phyloP scores from a whole-genome alignment of 2,329 filamentous ascomycete genomes.

The Fusarium sp. region DNA sequence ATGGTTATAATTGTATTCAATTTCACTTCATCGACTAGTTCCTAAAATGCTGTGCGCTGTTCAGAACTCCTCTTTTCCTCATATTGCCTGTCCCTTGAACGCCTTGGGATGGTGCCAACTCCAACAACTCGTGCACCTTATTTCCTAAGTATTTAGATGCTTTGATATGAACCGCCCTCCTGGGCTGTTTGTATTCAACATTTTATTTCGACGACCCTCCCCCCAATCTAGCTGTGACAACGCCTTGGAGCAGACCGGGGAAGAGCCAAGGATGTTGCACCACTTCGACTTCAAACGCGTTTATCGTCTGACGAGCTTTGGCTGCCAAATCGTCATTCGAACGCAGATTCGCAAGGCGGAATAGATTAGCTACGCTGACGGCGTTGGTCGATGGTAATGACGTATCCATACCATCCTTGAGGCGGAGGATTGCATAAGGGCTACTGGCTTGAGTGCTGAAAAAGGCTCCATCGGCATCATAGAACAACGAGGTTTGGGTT shows the following conservation, averaged over 20 bases:
- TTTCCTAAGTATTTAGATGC: neutral
- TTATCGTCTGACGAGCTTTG: conserved; percentile 77
- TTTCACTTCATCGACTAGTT: neutral
- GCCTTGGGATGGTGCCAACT: conserved; percentile 1
- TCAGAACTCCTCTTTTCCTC: neutral
- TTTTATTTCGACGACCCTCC: conserved; percentile 54
- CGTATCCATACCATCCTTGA: conserved; percentile 96
- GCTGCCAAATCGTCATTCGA: conserved; percentile 70
- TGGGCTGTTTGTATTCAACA: conserved; percentile 38
- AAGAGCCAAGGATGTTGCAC: conserved; percentile 94
- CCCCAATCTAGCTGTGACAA: conserved; percentile 80
- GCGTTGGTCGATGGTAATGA: conserved; percentile 91
- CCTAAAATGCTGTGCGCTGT: neutral
- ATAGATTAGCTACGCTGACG: conserved; percentile 85
- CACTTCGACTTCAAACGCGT: conserved; percentile 90
- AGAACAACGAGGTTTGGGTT: conserved; percentile 80
- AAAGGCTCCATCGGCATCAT: conserved; percentile 76
- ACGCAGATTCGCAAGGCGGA: conserved; percentile 77
- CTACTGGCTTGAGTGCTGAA: conserved; percentile 74
- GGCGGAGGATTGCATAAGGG: conserved; percentile 78
- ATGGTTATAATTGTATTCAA: neutral
- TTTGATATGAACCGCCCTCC: conserved; percentile 29
- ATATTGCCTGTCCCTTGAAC: neutral
- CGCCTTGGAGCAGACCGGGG: conserved; percentile 77
- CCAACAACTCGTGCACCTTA: neutral